Conservation (phyloP, 148 eudicot species). For the Talinum fruticosum region DNA sequence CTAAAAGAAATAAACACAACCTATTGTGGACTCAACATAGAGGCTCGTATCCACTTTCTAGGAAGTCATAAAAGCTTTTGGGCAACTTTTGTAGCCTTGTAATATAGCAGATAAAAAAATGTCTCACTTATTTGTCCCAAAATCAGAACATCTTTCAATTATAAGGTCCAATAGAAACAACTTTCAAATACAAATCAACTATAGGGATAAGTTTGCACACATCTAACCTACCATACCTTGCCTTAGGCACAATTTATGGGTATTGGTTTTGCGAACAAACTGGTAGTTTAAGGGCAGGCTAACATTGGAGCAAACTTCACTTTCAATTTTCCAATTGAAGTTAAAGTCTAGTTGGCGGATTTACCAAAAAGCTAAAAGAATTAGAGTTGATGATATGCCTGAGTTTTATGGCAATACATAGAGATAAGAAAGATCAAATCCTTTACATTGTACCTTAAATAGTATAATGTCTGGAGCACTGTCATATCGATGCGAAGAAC, state of each 20-base stretch:
- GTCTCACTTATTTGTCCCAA: no score
- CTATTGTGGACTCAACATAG: no score
- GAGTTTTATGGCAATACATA: neutral
- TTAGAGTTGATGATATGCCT: neutral
- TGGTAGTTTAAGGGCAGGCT: neutral
- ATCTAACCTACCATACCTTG: neutral
- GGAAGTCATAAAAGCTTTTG: no score
- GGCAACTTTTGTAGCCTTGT: no score
- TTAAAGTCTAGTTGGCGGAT: neutral
- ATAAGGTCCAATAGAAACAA: no score
- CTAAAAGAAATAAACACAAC: neutral
- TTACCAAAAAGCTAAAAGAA: neutral
- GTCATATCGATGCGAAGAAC: conserved; percentile 90
- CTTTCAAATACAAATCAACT: neutral
- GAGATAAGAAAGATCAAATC: neutral
- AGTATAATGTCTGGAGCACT: conserved; percentile 94
- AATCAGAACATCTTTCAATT: no score
- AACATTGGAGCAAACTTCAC: neutral
- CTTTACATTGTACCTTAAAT: conserved; percentile 53
- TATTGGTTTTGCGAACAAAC: neutral
- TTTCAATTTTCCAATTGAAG: neutral
- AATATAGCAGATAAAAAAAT: no score
- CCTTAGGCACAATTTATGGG: neutral
- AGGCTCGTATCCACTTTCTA: no score
- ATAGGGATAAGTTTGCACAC: neutral